Conservation (phyloP, 2,329 filamentous ascomycete genomes). For the Aspergillus niger region DNA sequence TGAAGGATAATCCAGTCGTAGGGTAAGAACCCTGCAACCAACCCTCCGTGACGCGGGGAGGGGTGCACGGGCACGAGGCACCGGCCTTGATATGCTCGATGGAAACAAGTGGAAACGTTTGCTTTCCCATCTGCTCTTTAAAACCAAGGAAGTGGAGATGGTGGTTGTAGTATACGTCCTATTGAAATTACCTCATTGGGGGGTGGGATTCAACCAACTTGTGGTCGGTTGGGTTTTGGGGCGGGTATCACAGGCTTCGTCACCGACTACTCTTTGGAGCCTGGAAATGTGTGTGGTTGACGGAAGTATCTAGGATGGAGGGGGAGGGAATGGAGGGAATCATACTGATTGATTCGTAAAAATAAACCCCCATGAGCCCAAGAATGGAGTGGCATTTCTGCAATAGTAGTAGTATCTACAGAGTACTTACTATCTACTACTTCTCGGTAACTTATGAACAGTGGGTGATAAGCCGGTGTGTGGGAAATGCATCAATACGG, state of each 20-base stretch:
- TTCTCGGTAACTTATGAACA: background rate
- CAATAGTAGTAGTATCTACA: too few relatives aligned
- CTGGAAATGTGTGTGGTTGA: background rate
- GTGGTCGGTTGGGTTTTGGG: background rate
- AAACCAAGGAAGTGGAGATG: constrained; percentile 2
- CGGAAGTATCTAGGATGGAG: background rate
- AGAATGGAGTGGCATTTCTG: too few relatives aligned
- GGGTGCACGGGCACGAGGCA: constrained; percentile 18
- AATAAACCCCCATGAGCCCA: background rate
- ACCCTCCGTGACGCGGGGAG: constrained; percentile 2
- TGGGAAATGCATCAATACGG: constrained; percentile 5
- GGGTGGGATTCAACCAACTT: background rate
- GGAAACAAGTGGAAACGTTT: constrained; percentile 13
- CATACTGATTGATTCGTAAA: background rate
- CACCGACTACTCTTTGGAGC: background rate
- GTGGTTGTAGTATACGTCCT: background rate
- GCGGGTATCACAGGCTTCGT: constrained; percentile 7
- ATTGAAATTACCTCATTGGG: constrained; percentile 3
- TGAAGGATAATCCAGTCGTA: constrained; percentile 5
- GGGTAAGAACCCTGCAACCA: constrained; percentile 8
- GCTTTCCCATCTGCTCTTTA: background rate
- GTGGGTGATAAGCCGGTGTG: constrained; percentile 3
- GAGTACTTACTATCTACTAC: background rate
- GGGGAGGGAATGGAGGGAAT: background rate
- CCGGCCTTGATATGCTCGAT: constrained; percentile 18